phyloP scores from a whole-genome alignment of 129 eudicot species.

The Lactuca sativa region DNA sequence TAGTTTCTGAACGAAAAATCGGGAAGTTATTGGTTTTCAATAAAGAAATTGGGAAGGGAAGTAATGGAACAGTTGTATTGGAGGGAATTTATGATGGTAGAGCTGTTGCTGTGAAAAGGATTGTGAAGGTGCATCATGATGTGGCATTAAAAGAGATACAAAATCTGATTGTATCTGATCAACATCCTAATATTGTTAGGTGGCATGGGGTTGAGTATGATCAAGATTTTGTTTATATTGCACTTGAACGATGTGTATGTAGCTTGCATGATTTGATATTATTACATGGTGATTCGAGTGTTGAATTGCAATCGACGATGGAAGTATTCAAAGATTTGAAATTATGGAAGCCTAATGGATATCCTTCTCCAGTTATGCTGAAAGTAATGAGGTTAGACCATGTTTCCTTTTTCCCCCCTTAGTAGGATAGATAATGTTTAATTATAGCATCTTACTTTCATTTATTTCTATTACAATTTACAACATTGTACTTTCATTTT shows the following conservation, averaged over 20 bases:
- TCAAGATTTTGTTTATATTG: constrained; percentile 76
- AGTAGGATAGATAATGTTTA: too few relatives aligned
- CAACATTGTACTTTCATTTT: too few relatives aligned
- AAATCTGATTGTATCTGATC: constrained; percentile 85
- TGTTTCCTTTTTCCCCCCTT: too few relatives aligned
- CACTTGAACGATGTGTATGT: constrained; percentile 75
- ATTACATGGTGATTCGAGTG: constrained; percentile 30
- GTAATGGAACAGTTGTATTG: constrained; percentile 84
- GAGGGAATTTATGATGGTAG: constrained; percentile 87
- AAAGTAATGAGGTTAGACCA: constrained; percentile 76
- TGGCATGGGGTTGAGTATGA: constrained; percentile 88
- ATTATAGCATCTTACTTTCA: too few relatives aligned
- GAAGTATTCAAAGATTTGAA: constrained; percentile 37
- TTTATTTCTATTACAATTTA: too few relatives aligned
- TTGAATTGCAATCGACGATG: constrained; percentile 20
- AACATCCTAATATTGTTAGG: constrained; percentile 83
- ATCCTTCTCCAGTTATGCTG: constrained; percentile 70
- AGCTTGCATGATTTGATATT: constrained; percentile 65
- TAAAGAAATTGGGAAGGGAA: constrained; percentile 84
- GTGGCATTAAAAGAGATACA: constrained; percentile 90
- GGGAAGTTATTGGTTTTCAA: constrained; percentile 57
- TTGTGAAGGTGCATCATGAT: constrained; percentile 71
- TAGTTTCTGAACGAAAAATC: constrained; percentile 46
- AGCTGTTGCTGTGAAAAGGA: constrained; percentile 86
- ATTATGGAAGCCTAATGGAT: constrained; percentile 73